Evolutionary conservation across 78 protist genomes (phyloP), one percentile per base, ranked within the genome.

Genomic region (Monocercomonoides exilis): DNA sequence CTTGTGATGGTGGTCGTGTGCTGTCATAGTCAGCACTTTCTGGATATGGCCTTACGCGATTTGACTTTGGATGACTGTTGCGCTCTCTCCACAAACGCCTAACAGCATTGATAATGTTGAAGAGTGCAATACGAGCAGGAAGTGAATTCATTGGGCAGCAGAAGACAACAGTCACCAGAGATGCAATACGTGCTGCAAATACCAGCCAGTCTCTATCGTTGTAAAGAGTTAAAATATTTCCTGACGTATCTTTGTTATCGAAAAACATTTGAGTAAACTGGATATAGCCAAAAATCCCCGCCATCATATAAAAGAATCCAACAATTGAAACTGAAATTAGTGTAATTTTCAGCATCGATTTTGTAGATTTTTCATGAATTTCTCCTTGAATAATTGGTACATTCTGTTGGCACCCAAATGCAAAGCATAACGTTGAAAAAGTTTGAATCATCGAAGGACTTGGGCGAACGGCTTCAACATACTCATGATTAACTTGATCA

Each of bases 71-170:
- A 29, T 54, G 11, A 21, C 38, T 21, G 38, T 54, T 54, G 70
- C 21, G 70, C 11, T 54, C 21, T 11, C 70, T 11, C 38, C 21
- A 54, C 11, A 54, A 29, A 11, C 38, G 11, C 38, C 70, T 11
- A 54, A 54, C 21, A 21, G 70, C 70, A 29, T 54, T 54, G 38
- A 54, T 79, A 29, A 79, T 6, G 21, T 79, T 79, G 82, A 79
- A 21, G 82, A 79, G 6, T 5, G 82, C 82, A 32, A 79, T 21
- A 6, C 82, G 82, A 4, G 43, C 6, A 4, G 82, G 82, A 41
- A 79, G 43, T 29, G 21, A 21, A 41, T 79, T 79, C 82, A 79
- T 79, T 6, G 82, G 82, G 34, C 82, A 79, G 82, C 82, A 79
- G 82, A 79, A 79, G 45, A 79, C 5, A 41, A 79, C 82, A 6